These are phyloP conservation scores for Trametes polyzona DNA, from an alignment of 1,284 basidiomycete species.

Conservation along the genomic window DNA sequence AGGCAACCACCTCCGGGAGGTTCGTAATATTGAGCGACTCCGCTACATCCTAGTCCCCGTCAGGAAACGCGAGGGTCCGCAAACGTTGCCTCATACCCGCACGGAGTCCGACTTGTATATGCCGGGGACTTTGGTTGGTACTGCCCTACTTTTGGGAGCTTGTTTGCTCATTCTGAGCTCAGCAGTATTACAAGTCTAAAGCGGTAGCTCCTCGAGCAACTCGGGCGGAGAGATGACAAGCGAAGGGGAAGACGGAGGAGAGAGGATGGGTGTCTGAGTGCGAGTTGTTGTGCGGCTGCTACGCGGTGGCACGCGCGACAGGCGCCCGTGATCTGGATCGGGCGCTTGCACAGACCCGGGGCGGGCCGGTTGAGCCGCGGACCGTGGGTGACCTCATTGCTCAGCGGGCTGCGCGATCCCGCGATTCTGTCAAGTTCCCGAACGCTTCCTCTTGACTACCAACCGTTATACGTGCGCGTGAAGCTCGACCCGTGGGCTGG, in stretches of 20 bases:
- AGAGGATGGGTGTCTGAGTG: no score
- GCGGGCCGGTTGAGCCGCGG: no score
- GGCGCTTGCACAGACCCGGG: background rate
- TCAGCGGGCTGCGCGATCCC: background rate
- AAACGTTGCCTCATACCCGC: conserved; percentile 6
- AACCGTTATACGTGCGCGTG: no score
- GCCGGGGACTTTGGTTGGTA: conserved; percentile 20
- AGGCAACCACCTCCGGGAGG: conserved; percentile 81
- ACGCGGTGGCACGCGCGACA: no score
- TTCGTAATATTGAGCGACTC: conserved; percentile 85
- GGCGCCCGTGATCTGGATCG: no score
- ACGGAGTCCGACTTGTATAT: conserved; percentile 25
- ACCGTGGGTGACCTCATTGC: conserved; percentile 5
- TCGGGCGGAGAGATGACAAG: background rate
- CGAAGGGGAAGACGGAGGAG: background rate
- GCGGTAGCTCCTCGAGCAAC: no score
- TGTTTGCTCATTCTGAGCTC: conserved; percentile 19
- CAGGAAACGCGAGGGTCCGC: background rate
- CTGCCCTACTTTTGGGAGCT: conserved; percentile 16
- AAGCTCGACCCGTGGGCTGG: no score
- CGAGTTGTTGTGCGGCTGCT: no score
- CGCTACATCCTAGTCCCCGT: conserved; percentile 77
- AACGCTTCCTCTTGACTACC: background rate
- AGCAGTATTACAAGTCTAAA: background rate
- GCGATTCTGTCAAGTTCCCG: background rate